Base-by-base conservation (phyloP, 305 asterid species). In the Fraxinus velutina region DNA sequence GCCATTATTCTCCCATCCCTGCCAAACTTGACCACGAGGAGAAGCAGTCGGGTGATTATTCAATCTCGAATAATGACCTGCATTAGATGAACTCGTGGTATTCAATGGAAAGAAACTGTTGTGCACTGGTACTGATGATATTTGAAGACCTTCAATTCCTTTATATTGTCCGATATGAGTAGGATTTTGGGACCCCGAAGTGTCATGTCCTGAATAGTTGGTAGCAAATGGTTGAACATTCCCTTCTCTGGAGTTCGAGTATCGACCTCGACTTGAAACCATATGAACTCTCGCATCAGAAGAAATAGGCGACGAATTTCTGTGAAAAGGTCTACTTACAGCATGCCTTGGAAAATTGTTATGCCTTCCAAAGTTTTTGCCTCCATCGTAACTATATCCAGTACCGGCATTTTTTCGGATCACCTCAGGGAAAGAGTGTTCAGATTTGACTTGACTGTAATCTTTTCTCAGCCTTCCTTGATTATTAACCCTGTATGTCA, bases 361-460 rank as follows among this genome's bases (percentile, higher is more conserved):
- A 19, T 57, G 68, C 68, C 68, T 24, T 66, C 3, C 73, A 24
- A 12, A 21, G 73, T 66, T 27, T 80, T 44, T 71, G 73, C 86
- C 88, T 83, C 85, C 70, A 30, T 81, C 86, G 24, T 7, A 7
- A 29, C 39, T 30, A 77, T 74, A 84, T 27, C 89, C 88, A 1
- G 6, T n/a, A 42, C 83, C 85, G 0, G 62, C 75, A 0, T 62
- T 71, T 24, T 72, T 39, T 42, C 1, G 3, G 17, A 6, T n/a
- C 22, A 29, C 6, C 17, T 36, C 73, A 1, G 70, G 76, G 17
- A 12, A 77, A 2, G 29, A 7, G 50, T 75, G 24, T 79, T 70
- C 19, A 13, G 57, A 60, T 6, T 37, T 34, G 19, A 8, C 5
- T 4, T 39, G 78, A 34, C 24, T 19, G 32, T 80, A 70, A 0